phyloP scores from a whole-genome alignment of 257 asterid species.

The Rubia yunnanensis region DNA sequence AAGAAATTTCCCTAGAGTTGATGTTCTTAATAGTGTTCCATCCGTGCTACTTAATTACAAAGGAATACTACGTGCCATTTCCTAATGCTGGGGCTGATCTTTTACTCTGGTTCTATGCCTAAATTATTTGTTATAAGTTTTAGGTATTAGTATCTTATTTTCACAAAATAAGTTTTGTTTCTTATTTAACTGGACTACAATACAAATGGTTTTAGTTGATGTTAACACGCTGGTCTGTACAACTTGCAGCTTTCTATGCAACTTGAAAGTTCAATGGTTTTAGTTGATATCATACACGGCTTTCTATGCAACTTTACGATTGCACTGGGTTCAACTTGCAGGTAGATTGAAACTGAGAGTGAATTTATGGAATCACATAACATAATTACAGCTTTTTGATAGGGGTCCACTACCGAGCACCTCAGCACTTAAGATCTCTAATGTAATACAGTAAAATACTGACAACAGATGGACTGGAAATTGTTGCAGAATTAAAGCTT shows the following conservation, averaged over 20 bases:
- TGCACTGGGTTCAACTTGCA: conserved; percentile 23
- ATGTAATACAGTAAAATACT: conserved; percentile 43
- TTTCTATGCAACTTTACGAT: conserved; percentile 2
- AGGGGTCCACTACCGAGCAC: conserved; percentile 95
- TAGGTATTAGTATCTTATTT: background rate
- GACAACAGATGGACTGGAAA: conserved; percentile 57
- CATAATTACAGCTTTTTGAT: conserved; percentile 88
- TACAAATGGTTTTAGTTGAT: too few species aligned
- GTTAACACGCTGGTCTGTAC: too few species aligned
- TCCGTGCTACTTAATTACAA: background rate
- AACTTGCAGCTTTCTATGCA: too few species aligned
- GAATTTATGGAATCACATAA: conserved; percentile 82
- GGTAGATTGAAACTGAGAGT: conserved; percentile 90
- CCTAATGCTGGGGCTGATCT: too few species aligned
- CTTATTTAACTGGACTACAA: too few species aligned
- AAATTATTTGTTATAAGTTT: background rate
- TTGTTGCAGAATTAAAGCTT: conserved; percentile 90
- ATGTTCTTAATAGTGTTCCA: background rate
- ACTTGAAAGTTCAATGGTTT: too few species aligned
- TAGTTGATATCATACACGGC: background rate
- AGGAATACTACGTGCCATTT: too few species aligned
- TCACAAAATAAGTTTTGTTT: background rate
- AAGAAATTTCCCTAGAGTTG: background rate
- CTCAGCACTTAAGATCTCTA: conserved; percentile 71
- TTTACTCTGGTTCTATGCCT: background rate